These are phyloP conservation scores for Boletales sp. DNA, from an alignment of 768 basidiomycete species.

Conservation along the genomic window DNA sequence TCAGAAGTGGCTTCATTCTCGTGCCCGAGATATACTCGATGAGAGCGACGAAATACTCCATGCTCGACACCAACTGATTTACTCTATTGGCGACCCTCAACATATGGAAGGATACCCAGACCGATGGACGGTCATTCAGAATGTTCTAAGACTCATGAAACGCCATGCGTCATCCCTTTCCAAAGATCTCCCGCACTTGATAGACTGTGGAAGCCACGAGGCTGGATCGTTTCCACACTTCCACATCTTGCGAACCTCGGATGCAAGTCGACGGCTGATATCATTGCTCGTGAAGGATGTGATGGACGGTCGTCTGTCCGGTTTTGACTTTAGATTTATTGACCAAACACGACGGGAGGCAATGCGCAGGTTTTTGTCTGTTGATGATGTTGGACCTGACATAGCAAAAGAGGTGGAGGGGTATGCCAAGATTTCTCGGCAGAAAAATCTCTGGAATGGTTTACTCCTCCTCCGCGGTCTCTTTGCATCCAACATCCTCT, in stretches of 20 bases:
- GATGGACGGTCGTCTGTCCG: conserved; percentile 7
- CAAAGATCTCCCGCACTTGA: neutral
- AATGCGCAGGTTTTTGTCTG: conserved; percentile 13
- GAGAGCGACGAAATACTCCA: conserved; percentile 21
- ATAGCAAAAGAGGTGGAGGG: conserved; percentile 3
- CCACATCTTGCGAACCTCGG: conserved; percentile 2
- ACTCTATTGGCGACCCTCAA: neutral
- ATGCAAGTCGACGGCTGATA: neutral
- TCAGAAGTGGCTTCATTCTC: conserved; percentile 14
- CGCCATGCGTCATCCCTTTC: neutral
- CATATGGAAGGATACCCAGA: neutral
- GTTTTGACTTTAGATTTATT: neutral
- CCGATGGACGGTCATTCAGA: neutral
- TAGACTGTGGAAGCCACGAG: neutral
- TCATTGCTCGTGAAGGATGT: conserved; percentile 4
- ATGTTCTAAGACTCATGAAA: neutral
- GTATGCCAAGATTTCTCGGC: neutral
- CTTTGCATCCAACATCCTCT: conserved; percentile 22
- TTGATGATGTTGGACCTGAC: neutral
- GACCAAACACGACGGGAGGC: neutral
- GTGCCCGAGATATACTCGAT: conserved; percentile 15
- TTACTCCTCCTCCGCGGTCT: conserved; percentile 31
- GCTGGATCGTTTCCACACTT: conserved; percentile 8
- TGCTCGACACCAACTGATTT: neutral
- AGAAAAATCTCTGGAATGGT: too few species aligned